A percentile compares a stretch with the other conserved stretches of the same genome.
phyloP scores from a whole-genome alignment of 2,329 filamentous ascomycete species.

The Ophiostoma quercus region DNA sequence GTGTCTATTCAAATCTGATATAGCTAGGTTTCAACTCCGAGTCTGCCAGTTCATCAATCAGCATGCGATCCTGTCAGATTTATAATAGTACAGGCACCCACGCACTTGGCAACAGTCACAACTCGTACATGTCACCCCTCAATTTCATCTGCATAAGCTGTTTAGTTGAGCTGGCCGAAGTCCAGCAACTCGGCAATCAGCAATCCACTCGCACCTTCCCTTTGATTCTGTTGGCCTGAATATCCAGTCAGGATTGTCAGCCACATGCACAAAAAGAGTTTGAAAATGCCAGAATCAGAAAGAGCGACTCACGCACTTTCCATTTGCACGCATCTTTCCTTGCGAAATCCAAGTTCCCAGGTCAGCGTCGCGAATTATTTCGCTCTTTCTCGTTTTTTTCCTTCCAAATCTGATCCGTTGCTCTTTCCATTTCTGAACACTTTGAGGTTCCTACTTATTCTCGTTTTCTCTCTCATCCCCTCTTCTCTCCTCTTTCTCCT shows the following conservation, averaged over 20 bases:
- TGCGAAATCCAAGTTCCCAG: neutral
- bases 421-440: neutral
- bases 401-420: neutral
- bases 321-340: neutral
- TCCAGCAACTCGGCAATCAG: neutral
- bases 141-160: neutral
- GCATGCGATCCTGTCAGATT: neutral
- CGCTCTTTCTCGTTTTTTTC: neutral
- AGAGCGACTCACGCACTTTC: neutral
- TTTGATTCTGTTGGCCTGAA: neutral
- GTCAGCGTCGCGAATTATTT: neutral
- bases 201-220: slow-evolving; percentile 4
- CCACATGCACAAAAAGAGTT: too few relatives aligned
- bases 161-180: too few relatives aligned
- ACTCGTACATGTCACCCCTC: neutral
- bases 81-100: neutral
- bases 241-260: neutral
- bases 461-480: neutral
- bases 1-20: too few relatives aligned
- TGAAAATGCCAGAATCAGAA: neutral
- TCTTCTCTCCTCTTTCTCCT: neutral
- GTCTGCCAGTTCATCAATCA: neutral
- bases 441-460: neutral
- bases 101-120: neutral
- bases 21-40: neutral